Percentiles rank a stretch among this genome's conserved stretches.
Conservation (phyloP, 2,329 filamentous ascomycete species). For the Epichloe sp. region DNA sequence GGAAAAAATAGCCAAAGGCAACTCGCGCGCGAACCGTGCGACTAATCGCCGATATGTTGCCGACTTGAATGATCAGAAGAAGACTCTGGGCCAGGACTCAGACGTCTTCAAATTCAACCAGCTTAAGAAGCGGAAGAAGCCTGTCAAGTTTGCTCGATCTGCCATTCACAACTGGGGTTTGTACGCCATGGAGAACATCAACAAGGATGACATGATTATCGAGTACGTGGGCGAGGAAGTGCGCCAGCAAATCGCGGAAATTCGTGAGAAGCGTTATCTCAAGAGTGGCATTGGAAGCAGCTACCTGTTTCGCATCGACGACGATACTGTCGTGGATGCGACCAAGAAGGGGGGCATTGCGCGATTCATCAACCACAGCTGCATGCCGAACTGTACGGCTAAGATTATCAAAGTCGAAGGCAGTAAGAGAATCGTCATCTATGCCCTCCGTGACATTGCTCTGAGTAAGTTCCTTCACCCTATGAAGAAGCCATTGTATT, state of each 20-base stretch:
- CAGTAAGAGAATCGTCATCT: conserved; percentile 97
- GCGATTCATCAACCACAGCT: conserved; percentile 97
- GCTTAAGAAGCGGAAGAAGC: conserved; percentile 98
- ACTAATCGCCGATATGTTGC: conserved; percentile 92
- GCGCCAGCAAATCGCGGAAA: conserved; percentile 91
- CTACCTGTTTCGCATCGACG: conserved; percentile 96
- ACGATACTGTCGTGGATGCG: conserved; percentile 93
- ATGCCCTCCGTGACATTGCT: conserved; percentile 86
- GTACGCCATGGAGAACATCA: conserved; percentile 95
- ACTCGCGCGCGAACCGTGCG: conserved; percentile 84
- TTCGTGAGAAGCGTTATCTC: conserved; percentile 82
- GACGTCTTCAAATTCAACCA: conserved; percentile 97
- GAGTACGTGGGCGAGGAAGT: conserved; percentile 98
- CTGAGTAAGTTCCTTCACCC: conserved; percentile 55
- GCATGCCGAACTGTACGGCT: conserved; percentile 94
- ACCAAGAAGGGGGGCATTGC: conserved; percentile 98
- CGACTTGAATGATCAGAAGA: conserved; percentile 91
- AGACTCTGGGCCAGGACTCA: conserved; percentile 67
- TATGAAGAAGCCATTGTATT: not conserved
- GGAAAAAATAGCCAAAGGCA: conserved; percentile 76
- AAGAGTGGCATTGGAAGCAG: conserved; percentile 95
- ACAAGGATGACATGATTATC: conserved; percentile 98
- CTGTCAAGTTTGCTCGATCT: conserved; percentile 91
- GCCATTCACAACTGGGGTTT: conserved; percentile 98
- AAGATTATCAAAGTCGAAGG: conserved; percentile 99